phyloP scores from a whole-genome alignment of 352 stramenopile genomes.

The Phytophthora lateralis region DNA sequence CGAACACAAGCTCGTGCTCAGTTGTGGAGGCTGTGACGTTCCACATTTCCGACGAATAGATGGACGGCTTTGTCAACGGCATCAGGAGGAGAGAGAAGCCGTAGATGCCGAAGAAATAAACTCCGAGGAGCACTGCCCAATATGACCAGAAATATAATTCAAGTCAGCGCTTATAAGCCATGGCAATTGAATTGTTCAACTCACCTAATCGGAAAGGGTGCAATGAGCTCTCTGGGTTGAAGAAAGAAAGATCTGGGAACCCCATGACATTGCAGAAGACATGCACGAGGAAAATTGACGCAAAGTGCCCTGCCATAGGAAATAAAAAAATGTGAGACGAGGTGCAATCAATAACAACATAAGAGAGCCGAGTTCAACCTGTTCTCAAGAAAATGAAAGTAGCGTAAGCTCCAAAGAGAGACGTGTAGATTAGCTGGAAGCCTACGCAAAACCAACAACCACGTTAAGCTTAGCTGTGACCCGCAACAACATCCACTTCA shows the following conservation, averaged over 20 bases:
- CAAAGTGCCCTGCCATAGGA: constrained; percentile 71
- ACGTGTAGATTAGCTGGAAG: constrained; percentile 96
- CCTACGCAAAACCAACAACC: constrained; percentile 39
- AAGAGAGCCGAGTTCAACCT: constrained; percentile 35
- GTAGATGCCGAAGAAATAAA: constrained; percentile 88
- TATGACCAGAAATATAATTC: constrained; percentile 1
- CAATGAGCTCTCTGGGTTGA: constrained; percentile 76
- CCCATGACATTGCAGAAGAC: constrained; percentile 97
- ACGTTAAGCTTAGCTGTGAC: constrained; percentile 7
- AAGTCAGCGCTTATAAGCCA: constrained; percentile 5
- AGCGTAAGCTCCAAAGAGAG: constrained; percentile 95
- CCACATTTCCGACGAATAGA: constrained; percentile 85
- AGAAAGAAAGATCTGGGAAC: constrained; percentile 90
- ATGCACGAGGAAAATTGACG: constrained; percentile 90
- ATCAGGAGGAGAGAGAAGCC: constrained; percentile 75
- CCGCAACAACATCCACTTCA: constrained; percentile 1
- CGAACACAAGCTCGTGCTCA: constrained; percentile 50
- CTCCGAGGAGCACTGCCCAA: constrained; percentile 66
- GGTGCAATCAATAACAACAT: neutral
- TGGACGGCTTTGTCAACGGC: constrained; percentile 76
- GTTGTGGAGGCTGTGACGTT: constrained; percentile 68
- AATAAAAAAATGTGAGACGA: constrained; percentile 7
- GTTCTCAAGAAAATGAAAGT: constrained; percentile 94
- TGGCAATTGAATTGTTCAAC: constrained; percentile 1
- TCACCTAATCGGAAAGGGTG: constrained; percentile 78